Conservation (phyloP, 768 basidiomycete genomes). For the Inosperma sp. region DNA sequence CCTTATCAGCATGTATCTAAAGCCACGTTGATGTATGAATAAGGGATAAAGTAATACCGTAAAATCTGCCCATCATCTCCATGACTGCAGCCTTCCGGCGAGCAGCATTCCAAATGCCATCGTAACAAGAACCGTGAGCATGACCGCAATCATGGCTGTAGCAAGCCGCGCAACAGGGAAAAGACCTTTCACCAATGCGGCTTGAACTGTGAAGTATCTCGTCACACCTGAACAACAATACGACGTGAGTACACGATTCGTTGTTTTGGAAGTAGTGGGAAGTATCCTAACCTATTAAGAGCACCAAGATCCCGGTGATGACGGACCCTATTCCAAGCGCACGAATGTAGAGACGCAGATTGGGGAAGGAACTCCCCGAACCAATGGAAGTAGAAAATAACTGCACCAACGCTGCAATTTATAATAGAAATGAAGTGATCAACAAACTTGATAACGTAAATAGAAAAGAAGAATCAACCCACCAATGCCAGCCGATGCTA, state of each 20-base stretch:
- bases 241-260: neutral
- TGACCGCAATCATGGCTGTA: constrained; percentile 35
- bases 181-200: constrained; percentile 42
- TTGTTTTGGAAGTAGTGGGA: constrained; percentile 8
- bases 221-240: constrained; percentile 34
- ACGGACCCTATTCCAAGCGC: constrained; percentile 51
- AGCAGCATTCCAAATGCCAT: constrained; percentile 43
- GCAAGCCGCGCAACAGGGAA: constrained; percentile 53
- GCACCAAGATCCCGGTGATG: constrained; percentile 42
- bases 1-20: too few relatives aligned
- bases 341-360: constrained; percentile 35
- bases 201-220: constrained; percentile 53
- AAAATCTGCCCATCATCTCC: neutral
- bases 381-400: constrained; percentile 40
- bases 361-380: constrained; percentile 16
- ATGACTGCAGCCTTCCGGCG: constrained; percentile 22
- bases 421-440: neutral
- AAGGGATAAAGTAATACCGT: too few relatives aligned
- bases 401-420: constrained; percentile 47
- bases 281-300: constrained; percentile 47
- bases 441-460: neutral
- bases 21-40: too few relatives aligned
- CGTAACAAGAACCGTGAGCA: constrained; percentile 37
- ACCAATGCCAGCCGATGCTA: constrained; percentile 48
- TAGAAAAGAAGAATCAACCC: neutral